A percentile compares a stretch with the other conserved stretches of the same genome.
Evolutionary conservation across 2,329 filamentous ascomycete genomes (phyloP).

Genomic region (Verticillium dahliae): DNA sequence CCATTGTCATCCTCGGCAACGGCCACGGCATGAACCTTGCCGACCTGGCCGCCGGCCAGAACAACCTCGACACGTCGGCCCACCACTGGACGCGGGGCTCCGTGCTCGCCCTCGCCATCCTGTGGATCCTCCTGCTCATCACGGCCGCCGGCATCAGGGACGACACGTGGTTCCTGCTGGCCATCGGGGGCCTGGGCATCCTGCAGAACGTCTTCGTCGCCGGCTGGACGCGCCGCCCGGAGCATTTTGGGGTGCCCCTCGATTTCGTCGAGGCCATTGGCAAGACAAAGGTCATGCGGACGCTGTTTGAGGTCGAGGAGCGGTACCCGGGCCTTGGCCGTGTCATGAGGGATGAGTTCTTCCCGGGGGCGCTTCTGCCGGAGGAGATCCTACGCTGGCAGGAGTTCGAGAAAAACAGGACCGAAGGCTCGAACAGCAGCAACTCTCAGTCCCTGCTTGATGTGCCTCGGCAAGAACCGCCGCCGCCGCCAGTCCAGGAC

Average conservation of each 20-base stretch:
- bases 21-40: constrained; percentile 31
- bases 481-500: not conserved
- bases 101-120: constrained; percentile 17
- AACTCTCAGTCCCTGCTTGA: not conserved
- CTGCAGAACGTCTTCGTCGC: constrained; percentile 31
- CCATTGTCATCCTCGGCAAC: constrained; percentile 27
- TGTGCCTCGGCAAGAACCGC: not conserved
- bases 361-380: not conserved
- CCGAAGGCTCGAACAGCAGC: not conserved
- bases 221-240: constrained; percentile 17
- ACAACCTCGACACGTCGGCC: not conserved
- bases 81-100: constrained; percentile 12
- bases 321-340: not conserved
- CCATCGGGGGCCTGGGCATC: constrained; percentile 30
- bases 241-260: constrained; percentile 19
- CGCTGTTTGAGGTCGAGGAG: constrained; percentile 7
- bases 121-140: constrained; percentile 34
- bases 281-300: constrained; percentile 6
- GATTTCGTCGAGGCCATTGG: constrained; percentile 5
- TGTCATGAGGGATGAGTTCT: constrained; percentile 5
- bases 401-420: not conserved
- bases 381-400: not conserved
- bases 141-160: constrained; percentile 26
- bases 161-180: constrained; percentile 33
- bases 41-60: constrained; percentile 25